Conservation (phyloP, 129 eudicot genomes). For the Chrysanthemum lavandulifolium region DNA sequence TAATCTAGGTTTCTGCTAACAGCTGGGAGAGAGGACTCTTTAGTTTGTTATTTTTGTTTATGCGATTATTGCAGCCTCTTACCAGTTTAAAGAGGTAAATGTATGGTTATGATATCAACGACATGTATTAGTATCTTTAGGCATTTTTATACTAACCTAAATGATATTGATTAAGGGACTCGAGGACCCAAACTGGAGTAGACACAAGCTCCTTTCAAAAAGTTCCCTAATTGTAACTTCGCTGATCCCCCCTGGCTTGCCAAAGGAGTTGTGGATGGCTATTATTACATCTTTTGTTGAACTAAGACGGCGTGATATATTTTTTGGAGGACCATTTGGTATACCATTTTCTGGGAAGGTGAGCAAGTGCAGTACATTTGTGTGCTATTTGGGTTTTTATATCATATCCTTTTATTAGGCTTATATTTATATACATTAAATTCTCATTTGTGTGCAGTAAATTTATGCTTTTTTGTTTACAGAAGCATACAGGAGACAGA, state of each 20-base stretch:
- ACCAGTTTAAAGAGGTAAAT: constrained; percentile 83
- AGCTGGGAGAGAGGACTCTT: constrained; percentile 98
- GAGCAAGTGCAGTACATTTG: constrained; percentile 20
- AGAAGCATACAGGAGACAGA: constrained; percentile 64
- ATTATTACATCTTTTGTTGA: constrained; percentile 88
- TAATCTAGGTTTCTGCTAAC: constrained; percentile 82
- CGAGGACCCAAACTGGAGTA: constrained; percentile 98
- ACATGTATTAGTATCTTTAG: not conserved
- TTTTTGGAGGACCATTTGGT: constrained; percentile 88
- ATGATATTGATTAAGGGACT: constrained; percentile 58
- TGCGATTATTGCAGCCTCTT: constrained; percentile 93
- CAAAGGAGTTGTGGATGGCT: constrained; percentile 93
- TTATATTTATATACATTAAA: constrained; percentile 1
- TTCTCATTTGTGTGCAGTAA: constrained; percentile 2
- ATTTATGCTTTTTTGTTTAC: not conserved
- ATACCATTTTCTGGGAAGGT: constrained; percentile 99
- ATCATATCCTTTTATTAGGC: not conserved
- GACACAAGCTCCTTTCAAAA: constrained; percentile 84
- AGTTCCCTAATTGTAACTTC: constrained; percentile 95
- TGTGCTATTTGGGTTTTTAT: constrained; percentile 14
- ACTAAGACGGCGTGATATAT: constrained; percentile 82
- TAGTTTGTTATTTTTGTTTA: constrained; percentile 75
- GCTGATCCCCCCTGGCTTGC: constrained; percentile 93
- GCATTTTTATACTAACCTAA: constrained; percentile 4
- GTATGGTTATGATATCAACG: not conserved